Conservation (phyloP, 2,329 filamentous ascomycete species). For the Gnomoniopsis smithogilvyi region DNA sequence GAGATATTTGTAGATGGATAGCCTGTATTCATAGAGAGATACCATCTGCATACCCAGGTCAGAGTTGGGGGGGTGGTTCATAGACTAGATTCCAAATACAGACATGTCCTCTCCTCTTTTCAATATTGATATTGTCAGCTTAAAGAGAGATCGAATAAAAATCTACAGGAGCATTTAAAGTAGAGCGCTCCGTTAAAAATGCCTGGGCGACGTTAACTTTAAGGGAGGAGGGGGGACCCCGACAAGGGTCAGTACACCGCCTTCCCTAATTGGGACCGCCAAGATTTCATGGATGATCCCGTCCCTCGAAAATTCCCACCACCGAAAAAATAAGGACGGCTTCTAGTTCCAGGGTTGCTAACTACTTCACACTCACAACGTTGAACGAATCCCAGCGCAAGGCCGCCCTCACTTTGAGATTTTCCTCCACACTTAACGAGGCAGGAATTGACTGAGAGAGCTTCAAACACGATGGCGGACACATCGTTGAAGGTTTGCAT, state of each 20-base stretch:
- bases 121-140: too few species aligned
- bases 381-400: too few species aligned
- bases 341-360: too few species aligned
- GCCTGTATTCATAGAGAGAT: neutral
- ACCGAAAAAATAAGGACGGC: neutral
- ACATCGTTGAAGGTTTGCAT: constrained; percentile 25
- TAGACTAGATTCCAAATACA: neutral
- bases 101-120: too few species aligned
- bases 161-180: too few species aligned
- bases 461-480: constrained; percentile 22
- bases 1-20: constrained; percentile 46
- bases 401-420: too few species aligned
- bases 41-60: neutral
- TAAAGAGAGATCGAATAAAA: too few species aligned
- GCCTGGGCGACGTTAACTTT: too few species aligned
- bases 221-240: too few species aligned
- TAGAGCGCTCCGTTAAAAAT: too few species aligned
- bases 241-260: neutral
- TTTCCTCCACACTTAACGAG: neutral
- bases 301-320: neutral
- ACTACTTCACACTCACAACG: too few species aligned
- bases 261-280: neutral
- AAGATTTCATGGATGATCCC: neutral
- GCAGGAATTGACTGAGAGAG: neutral
- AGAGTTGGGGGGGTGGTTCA: too few species aligned